Conservation (phyloP, 2,329 filamentous ascomycete genomes). For the Fusarium multiceps region DNA sequence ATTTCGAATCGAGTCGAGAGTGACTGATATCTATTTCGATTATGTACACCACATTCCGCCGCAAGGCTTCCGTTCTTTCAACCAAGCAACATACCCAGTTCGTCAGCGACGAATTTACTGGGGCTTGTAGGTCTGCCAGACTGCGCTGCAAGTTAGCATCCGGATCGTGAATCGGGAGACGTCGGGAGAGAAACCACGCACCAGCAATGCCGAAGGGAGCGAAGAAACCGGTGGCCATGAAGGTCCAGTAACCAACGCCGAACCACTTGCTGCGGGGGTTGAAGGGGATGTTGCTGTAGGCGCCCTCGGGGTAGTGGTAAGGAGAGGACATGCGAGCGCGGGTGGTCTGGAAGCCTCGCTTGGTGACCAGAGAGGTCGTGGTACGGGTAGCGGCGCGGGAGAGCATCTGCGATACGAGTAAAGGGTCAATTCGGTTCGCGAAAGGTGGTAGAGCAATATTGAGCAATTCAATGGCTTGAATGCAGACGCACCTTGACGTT, state of each 20-base stretch:
- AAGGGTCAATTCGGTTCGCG: slow-evolving; percentile 55
- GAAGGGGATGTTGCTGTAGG: slow-evolving; percentile 95
- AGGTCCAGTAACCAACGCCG: slow-evolving; percentile 82
- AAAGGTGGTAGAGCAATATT: neutral
- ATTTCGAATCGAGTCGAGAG: slow-evolving; percentile 42
- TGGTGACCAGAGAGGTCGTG: slow-evolving; percentile 77
- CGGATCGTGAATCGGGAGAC: slow-evolving; percentile 7
- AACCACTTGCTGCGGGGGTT: slow-evolving; percentile 93
- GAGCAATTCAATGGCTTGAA: slow-evolving; percentile 15
- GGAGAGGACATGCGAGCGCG: slow-evolving; percentile 86
- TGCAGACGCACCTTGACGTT: slow-evolving; percentile 44
- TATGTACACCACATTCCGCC: slow-evolving; percentile 49
- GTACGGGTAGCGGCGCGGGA: slow-evolving; percentile 74
- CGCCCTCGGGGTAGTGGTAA: slow-evolving; percentile 98
- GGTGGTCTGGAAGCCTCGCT: slow-evolving; percentile 94
- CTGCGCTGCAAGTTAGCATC: slow-evolving; percentile 51
- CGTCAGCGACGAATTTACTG: slow-evolving; percentile 46
- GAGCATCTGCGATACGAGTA: slow-evolving; percentile 75
- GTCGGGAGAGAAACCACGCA: slow-evolving; percentile 55
- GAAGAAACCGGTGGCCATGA: slow-evolving; percentile 68
- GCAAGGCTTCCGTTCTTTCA: slow-evolving; percentile 38
- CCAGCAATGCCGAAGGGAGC: slow-evolving; percentile 72
- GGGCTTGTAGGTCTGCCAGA: slow-evolving; percentile 60
- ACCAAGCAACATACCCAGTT: slow-evolving; percentile 26
- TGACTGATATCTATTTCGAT: slow-evolving; percentile 51